Evolutionary conservation across 2,329 filamentous ascomycete genomes (phyloP), one percentile per base, ranked within the genome.

Genomic region (Cylindrodendrum hubeiense): DNA sequence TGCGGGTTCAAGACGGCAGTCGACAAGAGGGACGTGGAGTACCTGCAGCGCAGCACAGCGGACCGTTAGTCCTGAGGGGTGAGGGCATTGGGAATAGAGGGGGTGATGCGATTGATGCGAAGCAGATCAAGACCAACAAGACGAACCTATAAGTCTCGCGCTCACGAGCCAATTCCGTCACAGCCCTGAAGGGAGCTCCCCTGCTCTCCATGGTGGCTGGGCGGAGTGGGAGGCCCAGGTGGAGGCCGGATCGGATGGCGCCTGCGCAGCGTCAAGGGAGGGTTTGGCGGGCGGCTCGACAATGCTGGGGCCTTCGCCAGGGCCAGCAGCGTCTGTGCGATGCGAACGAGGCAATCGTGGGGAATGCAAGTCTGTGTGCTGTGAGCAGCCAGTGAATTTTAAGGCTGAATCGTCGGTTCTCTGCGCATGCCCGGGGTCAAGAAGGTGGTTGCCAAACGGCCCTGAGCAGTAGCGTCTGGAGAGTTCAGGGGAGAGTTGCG

Each of bases 61-160:
- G n/a, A n/a, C n/a, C 8, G 22, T 50, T 22, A 50, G 47, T 13
- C 28, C 8, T 17, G 3, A 19, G 37, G 24, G 28, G 3, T 17
- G 3, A 19, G 37, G 24, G 28, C 10, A 21, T 21, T n/a, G 17
- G 21, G n/a, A 34, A 12, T n/a, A n/a, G 19, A 50, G 7, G 4
- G 28, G 13, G 15, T 30, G 24, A 30, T 30, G 15, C 2, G 44
- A 28, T n/a, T 12, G 46, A 19, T 19, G 5, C 1, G 26, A 1
- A 26, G 43, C 6, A n/a, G 13, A 7, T 24, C 46, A 43, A n/a
- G 24, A 22, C 26, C 28, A 28, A 13, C 33, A 28, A 17, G 9
- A 58, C 57, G 24, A 54, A 60, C 57, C 57, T 60, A 41, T 53
- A 60, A 47, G 57, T 60, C 57, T 60, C 57, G 41, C 57, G 57